phyloP scores from a whole-genome alignment of 116 monocot genomes.

The Cymodocea nodosa region DNA sequence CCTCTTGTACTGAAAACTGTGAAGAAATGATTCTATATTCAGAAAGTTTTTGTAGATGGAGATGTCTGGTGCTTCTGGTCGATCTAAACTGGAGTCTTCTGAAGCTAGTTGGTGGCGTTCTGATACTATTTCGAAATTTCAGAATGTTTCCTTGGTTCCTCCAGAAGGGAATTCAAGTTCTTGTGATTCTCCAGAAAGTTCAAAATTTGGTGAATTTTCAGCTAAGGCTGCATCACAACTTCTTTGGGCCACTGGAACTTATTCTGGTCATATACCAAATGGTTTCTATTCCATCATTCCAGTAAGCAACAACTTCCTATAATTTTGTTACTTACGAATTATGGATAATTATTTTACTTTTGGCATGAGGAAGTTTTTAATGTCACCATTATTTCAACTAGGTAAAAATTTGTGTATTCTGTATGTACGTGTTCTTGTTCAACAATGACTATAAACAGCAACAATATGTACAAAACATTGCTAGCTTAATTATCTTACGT shows the following conservation, averaged over 20 bases:
- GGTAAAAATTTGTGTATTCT: no score
- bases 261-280: constrained; percentile 74
- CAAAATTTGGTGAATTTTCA: constrained; percentile 22
- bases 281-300: constrained; percentile 89
- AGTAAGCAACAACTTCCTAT: constrained; percentile 8
- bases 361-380: background rate
- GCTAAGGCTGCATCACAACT: constrained; percentile 60
- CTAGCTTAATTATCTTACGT: background rate
- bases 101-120: constrained; percentile 32
- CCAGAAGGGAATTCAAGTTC: constrained; percentile 13
- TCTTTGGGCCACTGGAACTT: constrained; percentile 80
- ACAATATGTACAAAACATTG: background rate
- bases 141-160: constrained; percentile 28
- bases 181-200: constrained; percentile 14
- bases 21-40: constrained; percentile 29
- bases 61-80: constrained; percentile 36
- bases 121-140: constrained; percentile 28
- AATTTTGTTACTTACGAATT: background rate
- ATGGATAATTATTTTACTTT: background rate
- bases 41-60: constrained; percentile 31
- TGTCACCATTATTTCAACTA: background rate
- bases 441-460: background rate
- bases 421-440: no score
- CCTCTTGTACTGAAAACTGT: constrained; percentile 15
- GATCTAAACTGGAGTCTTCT: constrained; percentile 28